Conservation (phyloP, 2,329 filamentous ascomycete genomes). For the Zymoseptoria tritici region DNA sequence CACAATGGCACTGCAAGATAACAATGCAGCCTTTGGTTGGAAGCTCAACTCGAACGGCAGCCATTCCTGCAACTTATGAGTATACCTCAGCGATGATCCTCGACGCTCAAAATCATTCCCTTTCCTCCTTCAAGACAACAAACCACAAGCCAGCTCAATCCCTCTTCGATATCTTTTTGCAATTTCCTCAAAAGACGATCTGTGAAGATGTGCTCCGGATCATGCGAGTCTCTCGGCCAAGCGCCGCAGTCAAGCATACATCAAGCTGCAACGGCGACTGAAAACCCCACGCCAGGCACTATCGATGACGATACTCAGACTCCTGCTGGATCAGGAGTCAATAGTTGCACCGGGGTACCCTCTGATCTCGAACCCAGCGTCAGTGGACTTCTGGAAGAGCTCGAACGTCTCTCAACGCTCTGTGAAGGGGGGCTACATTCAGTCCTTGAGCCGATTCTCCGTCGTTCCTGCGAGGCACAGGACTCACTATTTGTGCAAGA, state of each 20-base stretch:
- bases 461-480: not conserved
- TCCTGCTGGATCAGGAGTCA: not conserved
- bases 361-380: not conserved
- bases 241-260: not conserved
- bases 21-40: not conserved
- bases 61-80: too few relatives aligned
- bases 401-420: not conserved
- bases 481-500: not conserved
- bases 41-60: not conserved
- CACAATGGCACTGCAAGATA: not conserved
- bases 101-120: too few relatives aligned
- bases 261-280: not conserved
- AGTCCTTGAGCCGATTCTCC: not conserved
- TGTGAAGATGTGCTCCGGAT: not conserved
- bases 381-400: not conserved
- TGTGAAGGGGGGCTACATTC: not conserved
- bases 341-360: too few relatives aligned
- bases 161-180: too few relatives aligned
- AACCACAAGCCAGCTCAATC: too few relatives aligned
- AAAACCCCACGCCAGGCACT: not conserved
- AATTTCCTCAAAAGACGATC: too few relatives aligned
- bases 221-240: not conserved
- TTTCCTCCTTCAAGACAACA: too few relatives aligned
- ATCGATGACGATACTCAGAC: not conserved
- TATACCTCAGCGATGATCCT: too few relatives aligned